phyloP scores from a whole-genome alignment of 2,329 filamentous ascomycete genomes.

The Penicillium sp. region DNA sequence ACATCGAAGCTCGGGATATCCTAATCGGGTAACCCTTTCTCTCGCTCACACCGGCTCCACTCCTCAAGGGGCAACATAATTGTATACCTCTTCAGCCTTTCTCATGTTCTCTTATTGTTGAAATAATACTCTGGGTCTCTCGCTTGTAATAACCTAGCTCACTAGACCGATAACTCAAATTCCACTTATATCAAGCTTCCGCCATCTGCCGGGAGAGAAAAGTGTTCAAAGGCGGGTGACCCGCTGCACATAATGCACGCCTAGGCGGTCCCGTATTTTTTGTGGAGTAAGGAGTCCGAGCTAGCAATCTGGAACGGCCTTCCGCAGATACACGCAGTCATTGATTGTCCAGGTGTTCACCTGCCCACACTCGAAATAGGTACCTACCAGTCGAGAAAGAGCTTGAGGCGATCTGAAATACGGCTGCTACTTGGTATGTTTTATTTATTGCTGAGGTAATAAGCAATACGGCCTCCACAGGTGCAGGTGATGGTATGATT shows the following conservation, averaged over 20 bases:
- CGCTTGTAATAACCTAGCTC: neutral
- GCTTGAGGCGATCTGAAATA: too few relatives aligned
- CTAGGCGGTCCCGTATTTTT: neutral
- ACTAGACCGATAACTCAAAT: neutral
- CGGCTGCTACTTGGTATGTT: too few relatives aligned
- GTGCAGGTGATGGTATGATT: too few relatives aligned
- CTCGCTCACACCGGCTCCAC: constrained; percentile 1
- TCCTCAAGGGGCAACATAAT: neutral
- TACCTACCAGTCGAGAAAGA: neutral
- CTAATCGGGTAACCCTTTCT: constrained; percentile 16
- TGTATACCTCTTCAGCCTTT: neutral
- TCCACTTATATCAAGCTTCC: constrained; percentile 7
- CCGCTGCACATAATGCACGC: neutral
- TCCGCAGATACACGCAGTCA: neutral
- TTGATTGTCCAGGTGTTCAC: neutral
- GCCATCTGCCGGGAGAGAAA: constrained; percentile 4
- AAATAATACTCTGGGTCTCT: neutral
- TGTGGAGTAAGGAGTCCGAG: neutral
- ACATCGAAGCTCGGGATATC: constrained; percentile 14
- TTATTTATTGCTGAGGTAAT: too few relatives aligned
- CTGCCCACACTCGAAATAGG: neutral
- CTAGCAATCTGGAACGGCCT: neutral
- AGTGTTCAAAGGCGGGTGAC: neutral
- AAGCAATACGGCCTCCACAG: too few relatives aligned
- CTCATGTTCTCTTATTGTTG: neutral